phyloP scores from a whole-genome alignment of 1,284 basidiomycete genomes.

The Austroboletus novae-zelandiae region DNA sequence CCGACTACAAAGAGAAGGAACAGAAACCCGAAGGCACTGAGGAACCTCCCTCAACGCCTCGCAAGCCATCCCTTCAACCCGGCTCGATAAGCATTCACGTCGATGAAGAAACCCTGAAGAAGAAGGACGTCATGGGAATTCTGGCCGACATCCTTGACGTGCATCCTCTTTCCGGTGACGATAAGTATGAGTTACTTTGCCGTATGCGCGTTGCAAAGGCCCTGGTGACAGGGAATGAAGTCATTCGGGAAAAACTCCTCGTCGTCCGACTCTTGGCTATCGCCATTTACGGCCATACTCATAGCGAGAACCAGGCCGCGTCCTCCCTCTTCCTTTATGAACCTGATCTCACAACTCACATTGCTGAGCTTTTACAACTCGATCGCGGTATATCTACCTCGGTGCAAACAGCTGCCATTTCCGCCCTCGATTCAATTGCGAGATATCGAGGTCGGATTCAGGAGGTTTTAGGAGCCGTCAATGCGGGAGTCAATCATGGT shows the following conservation, averaged over 20 bases:
- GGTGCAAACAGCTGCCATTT: constrained; percentile 82
- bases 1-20: constrained; percentile 45
- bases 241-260: constrained; percentile 78
- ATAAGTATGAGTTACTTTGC: constrained; percentile 89
- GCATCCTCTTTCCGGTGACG: constrained; percentile 77
- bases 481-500: constrained; percentile 96
- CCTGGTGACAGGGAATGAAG: constrained; percentile 55
- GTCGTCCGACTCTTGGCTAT: constrained; percentile 83
- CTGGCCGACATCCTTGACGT: constrained; percentile 72
- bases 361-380: constrained; percentile 87
- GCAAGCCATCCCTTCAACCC: constrained; percentile 35
- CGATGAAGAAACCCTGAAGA: constrained; percentile 55
- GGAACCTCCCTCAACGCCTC: constrained; percentile 38
- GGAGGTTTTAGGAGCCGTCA: constrained; percentile 89
- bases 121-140: constrained; percentile 68
- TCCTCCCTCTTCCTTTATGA: constrained; percentile 91
- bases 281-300: constrained; percentile 85
- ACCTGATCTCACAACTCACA: constrained; percentile 83
- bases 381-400: constrained; percentile 65
- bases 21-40: constrained; percentile 40
- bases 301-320: constrained; percentile 75
- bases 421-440: constrained; percentile 87
- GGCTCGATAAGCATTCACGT: constrained; percentile 67
- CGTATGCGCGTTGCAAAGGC: constrained; percentile 80
- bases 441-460: constrained; percentile 81